Base-by-base conservation (phyloP, 306 rosid genomes). In the Pterocarpus macrocarpus region DNA sequence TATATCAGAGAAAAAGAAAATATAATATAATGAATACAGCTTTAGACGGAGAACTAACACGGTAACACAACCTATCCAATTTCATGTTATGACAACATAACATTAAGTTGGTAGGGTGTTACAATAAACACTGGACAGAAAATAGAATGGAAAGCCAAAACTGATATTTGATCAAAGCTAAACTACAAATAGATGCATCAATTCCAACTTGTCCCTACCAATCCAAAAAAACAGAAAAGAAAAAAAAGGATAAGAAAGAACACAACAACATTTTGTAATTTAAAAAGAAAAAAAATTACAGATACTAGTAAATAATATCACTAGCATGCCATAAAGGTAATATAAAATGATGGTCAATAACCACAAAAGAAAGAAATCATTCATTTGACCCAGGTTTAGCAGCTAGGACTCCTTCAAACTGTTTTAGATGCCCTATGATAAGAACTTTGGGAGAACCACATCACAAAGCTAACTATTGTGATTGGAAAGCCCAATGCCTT, bases 321-420 rank as follows among this genome's bases (percentile, higher is more conserved):
- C 11, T 5, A 63, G 28, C 44, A 62, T 15, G 58, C n/a, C 45
- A 82, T 75, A 13, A 58, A 67, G 55, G 52, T 45, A 35, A 41
- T 12, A 50, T 22, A 36, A 69, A 5, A 58, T 41, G 36, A 55
- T 58, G 76, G 16, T 63, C 52, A 45, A 49, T 61, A 14, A 43
- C 22, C 49, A 11, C 63, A 15, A 64, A 12, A 7, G 33, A n/a
- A 67, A 50, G 5, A 32, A 63, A 36, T 35, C 28, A 33, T 14
- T 38, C 35, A 69, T 64, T 56, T 35, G 52, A 90, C 94, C 92
- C 89, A 38, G 91, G 50, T 80, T 81, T 91, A 61, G 88, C 81
- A 84, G 45, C 12, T 43, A 91, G 76, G 77, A 69, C 84, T 73
- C 85, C 83, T 72, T 91, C 92, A 81, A 91, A 88, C 82, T 93